A percentile compares a stretch with the other conserved stretches of the same genome.
Conservation (phyloP, 2,329 filamentous ascomycete genomes). For the Neofusicoccum sp. region DNA sequence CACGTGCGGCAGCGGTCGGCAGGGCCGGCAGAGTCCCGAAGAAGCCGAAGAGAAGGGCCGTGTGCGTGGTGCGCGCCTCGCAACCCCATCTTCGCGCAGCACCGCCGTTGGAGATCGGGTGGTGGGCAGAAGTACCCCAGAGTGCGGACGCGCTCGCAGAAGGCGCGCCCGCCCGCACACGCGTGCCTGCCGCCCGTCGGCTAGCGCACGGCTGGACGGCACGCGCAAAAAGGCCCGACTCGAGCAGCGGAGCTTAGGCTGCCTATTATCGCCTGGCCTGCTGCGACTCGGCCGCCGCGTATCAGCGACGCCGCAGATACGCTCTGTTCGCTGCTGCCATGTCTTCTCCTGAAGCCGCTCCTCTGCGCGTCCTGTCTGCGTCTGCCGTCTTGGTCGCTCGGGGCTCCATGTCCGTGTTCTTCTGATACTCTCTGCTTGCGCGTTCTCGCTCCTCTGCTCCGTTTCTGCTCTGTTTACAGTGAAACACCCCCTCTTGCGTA, state of each 20-base stretch:
- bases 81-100: not conserved
- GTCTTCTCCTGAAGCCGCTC: not conserved
- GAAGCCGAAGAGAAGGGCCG: not conserved
- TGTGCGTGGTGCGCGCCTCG: not conserved
- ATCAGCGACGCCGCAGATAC: constrained; percentile 5
- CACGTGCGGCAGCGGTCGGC: not conserved
- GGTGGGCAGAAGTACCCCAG: not conserved
- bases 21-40: constrained; percentile 4
- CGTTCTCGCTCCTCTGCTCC: not conserved
- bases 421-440: not conserved
- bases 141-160: not conserved
- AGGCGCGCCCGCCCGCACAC: not conserved
- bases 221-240: constrained; percentile 1
- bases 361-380: not conserved
- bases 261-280: not conserved
- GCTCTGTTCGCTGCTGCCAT: constrained; percentile 8
- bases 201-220: not conserved
- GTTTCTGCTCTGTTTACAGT: not conserved
- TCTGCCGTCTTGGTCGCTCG: not conserved
- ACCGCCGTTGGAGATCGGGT: not conserved
- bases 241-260: not conserved
- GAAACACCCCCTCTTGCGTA: not conserved
- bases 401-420: not conserved
- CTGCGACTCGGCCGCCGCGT: not conserved
- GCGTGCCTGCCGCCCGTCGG: not conserved